Base-by-base conservation (phyloP, 2,329 filamentous ascomycete genomes). In the Massarina eburnea region DNA sequence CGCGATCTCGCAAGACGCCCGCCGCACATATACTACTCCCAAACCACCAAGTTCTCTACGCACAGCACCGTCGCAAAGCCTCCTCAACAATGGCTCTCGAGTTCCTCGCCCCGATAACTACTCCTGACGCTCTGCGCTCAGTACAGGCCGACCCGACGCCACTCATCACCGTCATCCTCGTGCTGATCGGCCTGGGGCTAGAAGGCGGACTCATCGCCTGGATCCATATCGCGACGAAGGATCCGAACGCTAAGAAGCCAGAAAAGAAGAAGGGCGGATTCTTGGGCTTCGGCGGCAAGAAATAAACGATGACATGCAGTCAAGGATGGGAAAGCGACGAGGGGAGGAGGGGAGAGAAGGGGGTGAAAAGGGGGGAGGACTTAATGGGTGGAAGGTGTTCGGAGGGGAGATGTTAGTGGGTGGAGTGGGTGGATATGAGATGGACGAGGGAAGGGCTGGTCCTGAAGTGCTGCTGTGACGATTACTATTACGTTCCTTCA, bases 121-220 rank as follows among this genome's bases (percentile, higher is more conserved):
- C 62, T 15, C 62, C 62, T 3, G 50, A 58, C 19, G 62, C 62
- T n/a, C 50, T 65, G 29, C 62, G 62, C 43, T 62, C 59, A 22
- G 60, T 65, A n/a, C 54, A 65, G 45, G 60, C 60, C 24, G 62
- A 91, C 67, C 86, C 88, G 9, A 86, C 91, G 2, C 94, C 92
- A 14, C 91, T 97, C 59, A 82, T 96, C 57, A 86, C 86, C 15
- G 95, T 91, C 0, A 72, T 89, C 46, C 91, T 97, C 71, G 82
- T 92, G 39, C 74, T 96, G 45, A 79, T 83, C 49, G 89, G 90
- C 36, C 78, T 96, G 9, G 48, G 51, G 8, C 37, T 51, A 4
- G 57, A 64, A 27, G 57, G 59, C 20, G 41, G 43, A 3, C 34
- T 63, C 15, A 60, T 57, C 43, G 63, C 60, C 54, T 65, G 61